Percentiles rank a stretch among this genome's conserved stretches.
These are phyloP conservation scores for Eurotiales sp. DNA, from an alignment of 2,329 filamentous ascomycete species.

Conservation along the genomic window DNA sequence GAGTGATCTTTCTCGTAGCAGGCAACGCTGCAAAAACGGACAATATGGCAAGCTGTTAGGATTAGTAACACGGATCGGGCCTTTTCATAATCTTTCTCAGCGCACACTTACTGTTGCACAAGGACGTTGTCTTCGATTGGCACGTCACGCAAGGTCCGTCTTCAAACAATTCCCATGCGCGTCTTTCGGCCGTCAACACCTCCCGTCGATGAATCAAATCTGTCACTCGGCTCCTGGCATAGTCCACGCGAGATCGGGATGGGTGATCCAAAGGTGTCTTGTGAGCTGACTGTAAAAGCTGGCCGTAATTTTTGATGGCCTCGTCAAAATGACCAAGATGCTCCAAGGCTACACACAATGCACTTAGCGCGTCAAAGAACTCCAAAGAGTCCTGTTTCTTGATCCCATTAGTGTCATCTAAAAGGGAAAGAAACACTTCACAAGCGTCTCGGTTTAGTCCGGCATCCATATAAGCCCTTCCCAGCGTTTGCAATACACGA, in stretches of 20 bases:
- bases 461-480: slow-evolving; percentile 26
- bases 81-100: background rate
- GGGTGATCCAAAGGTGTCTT: slow-evolving; percentile 23
- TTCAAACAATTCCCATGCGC: slow-evolving; percentile 25
- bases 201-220: slow-evolving; percentile 26
- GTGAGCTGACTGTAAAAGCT: slow-evolving; percentile 25
- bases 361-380: slow-evolving; percentile 28
- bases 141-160: slow-evolving; percentile 23
- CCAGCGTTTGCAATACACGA: slow-evolving; percentile 25
- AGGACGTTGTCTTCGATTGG: slow-evolving; percentile 18
- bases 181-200: slow-evolving; percentile 23
- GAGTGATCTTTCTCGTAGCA: slow-evolving; percentile 20
- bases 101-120: slow-evolving; percentile 26
- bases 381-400: slow-evolving; percentile 25
- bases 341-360: slow-evolving; percentile 26
- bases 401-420: slow-evolving; percentile 25
- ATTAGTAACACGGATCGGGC: slow-evolving; percentile 1
- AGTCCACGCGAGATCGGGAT: slow-evolving; percentile 23
- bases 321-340: slow-evolving; percentile 27
- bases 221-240: slow-evolving; percentile 25
- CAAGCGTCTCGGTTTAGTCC: slow-evolving; percentile 28
- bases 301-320: slow-evolving; percentile 27
- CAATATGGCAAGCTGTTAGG: slow-evolving; percentile 26
- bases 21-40: slow-evolving; percentile 26
- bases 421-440: slow-evolving; percentile 23